Conservation (phyloP, 169 alveolate genomes). For the Plasmodium gallinaceum region DNA sequence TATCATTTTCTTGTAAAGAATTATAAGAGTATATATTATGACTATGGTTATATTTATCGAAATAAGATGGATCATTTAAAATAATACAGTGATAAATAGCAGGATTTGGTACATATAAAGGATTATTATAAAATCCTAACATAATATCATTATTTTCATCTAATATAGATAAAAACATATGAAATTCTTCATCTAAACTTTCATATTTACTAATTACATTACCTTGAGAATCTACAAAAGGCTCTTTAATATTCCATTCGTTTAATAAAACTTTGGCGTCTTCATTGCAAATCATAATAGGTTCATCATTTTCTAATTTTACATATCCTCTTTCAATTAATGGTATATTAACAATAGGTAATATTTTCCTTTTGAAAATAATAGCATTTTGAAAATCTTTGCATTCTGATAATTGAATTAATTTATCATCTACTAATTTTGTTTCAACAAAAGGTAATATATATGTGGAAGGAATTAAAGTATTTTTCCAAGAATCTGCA, state of each 20-base stretch:
- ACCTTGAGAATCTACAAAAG: conserved; percentile 83
- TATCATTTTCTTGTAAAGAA: conserved; percentile 4
- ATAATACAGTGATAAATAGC: conserved; percentile 81
- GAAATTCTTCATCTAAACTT: conserved; percentile 34
- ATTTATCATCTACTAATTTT: conserved; percentile 72
- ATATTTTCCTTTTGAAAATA: conserved; percentile 59
- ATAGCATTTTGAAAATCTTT: conserved; percentile 77
- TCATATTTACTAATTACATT: conserved; percentile 78
- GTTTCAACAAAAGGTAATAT: conserved; percentile 80
- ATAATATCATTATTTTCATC: conserved; percentile 74
- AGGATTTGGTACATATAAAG: conserved; percentile 85
- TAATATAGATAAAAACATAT: conserved; percentile 71
- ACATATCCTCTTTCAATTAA: conserved; percentile 82
- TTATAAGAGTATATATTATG: conserved; percentile 42
- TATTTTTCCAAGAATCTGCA: conserved; percentile 79
- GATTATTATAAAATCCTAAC: conserved; percentile 83
- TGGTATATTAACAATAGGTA: conserved; percentile 86
- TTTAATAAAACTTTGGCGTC: conserved; percentile 81
- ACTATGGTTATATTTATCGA: conserved; percentile 37
- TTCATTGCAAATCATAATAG: conserved; percentile 84
- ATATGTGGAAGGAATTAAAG: conserved; percentile 77
- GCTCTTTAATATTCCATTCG: conserved; percentile 83
- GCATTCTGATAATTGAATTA: conserved; percentile 80
- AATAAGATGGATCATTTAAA: conserved; percentile 52
- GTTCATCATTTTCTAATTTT: conserved; percentile 79